phyloP scores from a whole-genome alignment of 495 filamentous ascomycete genomes.

The Corynascus novoguineensis region DNA sequence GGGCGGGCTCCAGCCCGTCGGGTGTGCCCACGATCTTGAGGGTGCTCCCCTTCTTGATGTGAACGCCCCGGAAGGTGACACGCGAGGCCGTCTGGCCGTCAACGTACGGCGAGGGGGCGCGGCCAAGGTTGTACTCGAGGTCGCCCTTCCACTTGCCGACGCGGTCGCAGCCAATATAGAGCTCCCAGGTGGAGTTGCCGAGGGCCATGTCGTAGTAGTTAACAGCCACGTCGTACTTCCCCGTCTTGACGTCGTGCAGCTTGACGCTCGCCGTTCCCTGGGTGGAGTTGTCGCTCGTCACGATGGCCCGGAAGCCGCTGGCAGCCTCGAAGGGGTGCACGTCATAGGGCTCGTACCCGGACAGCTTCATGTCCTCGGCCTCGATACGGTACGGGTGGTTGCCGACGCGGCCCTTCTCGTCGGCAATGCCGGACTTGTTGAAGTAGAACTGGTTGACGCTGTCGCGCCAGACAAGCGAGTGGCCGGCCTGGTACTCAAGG shows the following conservation, averaged over 20 bases:
- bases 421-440: constrained; percentile 54
- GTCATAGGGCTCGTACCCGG: constrained; percentile 45
- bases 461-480: constrained; percentile 66
- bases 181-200: constrained; percentile 40
- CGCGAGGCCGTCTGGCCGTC: constrained; percentile 61
- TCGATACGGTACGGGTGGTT: constrained; percentile 59
- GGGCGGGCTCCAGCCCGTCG: constrained; percentile 56
- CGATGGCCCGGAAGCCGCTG: constrained; percentile 30
- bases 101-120: constrained; percentile 50
- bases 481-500: constrained; percentile 60
- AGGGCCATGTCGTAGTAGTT: constrained; percentile 60
- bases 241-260: constrained; percentile 42
- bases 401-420: constrained; percentile 48
- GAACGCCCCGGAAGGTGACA: constrained; percentile 50
- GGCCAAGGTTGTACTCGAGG: constrained; percentile 50
- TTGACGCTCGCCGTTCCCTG: constrained; percentile 44
- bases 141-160: constrained; percentile 56
- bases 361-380: constrained; percentile 56
- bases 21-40: constrained; percentile 56
- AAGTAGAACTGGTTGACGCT: constrained; percentile 56
- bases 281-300: constrained; percentile 38
- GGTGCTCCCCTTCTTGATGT: constrained; percentile 48
- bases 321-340: constrained; percentile 54
- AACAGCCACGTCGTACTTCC: constrained; percentile 57
- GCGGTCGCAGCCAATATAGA: constrained; percentile 47